Evolutionary conservation across 495 filamentous ascomycete species (phyloP), one percentile per base, ranked within the genome.

Genomic region (Penicillium manginii): DNA sequence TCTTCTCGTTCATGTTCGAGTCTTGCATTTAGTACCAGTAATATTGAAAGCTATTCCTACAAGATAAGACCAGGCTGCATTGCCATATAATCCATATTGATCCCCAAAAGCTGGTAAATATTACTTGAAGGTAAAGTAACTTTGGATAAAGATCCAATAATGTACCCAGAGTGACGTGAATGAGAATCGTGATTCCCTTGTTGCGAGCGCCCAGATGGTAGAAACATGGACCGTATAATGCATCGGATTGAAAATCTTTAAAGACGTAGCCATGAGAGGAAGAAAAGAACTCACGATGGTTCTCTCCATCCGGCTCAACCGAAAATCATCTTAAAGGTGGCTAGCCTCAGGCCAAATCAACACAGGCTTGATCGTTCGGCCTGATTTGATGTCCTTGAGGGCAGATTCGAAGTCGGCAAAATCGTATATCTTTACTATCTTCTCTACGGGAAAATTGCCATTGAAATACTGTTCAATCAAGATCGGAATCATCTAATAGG

Each of bases 321-420:
- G 37, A 40, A 40, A 40, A 12, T 40, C 37, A 12, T 40, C 7
- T 40, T 40, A 40, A n/a, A 40, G 7, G 37, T 40, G 37, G 6
- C 6, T 40, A 40, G 37, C 37, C 7, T 40, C 37, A 40, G 37
- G 37, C 37, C 37, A 40, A 40, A 40, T 12, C 37, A 40, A 12
- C 6, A 40, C 37, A 5, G 37, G 37, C 37, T 40, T 40, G 37
- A 40, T 40, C 7, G 37, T 15, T 5, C 37, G 37, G 37, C 37
- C 37, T 40, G 37, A 40, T 40, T 40, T 40, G 6, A 40, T 40
- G 15, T 40, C 37, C 7, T 40, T 12, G 37, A 40, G 37, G 37
- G 37, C 37, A 15, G 37, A 40, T 40, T 40, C 37, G 37, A 40
- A 40, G 37, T 40, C 37, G 37, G 37, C 37, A 40, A 40, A 40